Percentiles rank a stretch among this genome's conserved stretches.
These are phyloP conservation scores for Talaromyces piceae DNA, from an alignment of 2,329 filamentous ascomycete species.

Conservation along the genomic window DNA sequence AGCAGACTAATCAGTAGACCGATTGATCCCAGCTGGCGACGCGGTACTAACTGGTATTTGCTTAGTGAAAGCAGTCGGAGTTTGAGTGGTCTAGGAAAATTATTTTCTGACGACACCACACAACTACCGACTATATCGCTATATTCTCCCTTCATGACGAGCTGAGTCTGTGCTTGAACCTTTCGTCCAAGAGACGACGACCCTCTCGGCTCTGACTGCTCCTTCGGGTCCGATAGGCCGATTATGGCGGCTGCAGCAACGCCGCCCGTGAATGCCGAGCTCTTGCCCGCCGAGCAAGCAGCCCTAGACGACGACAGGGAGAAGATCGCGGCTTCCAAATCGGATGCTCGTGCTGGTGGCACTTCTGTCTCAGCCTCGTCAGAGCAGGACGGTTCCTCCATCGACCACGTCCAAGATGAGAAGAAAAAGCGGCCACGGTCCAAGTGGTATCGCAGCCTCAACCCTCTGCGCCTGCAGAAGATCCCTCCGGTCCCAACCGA, in stretches of 20 bases:
- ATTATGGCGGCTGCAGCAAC: not conserved
- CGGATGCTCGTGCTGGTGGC: not conserved
- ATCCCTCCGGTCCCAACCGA: constrained; percentile 51
- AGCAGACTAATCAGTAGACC: too few relatives aligned
- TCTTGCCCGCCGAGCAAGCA: not conserved
- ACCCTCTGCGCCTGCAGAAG: constrained; percentile 40
- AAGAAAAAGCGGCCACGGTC: not conserved
- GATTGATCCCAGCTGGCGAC: too few relatives aligned
- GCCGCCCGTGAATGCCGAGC: too few relatives aligned
- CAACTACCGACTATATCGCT: too few relatives aligned
- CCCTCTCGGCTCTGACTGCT: not conserved
- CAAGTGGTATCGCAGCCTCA: constrained; percentile 35
- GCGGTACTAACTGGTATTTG: too few relatives aligned
- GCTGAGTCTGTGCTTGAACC: too few relatives aligned
- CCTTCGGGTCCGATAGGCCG: not conserved
- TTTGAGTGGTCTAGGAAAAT: too few relatives aligned
- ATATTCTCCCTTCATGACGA: not conserved
- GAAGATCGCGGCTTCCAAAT: not conserved
- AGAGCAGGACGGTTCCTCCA: not conserved
- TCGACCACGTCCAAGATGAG: not conserved
- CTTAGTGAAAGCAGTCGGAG: too few relatives aligned
- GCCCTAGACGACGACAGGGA: not conserved
- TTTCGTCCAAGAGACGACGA: not conserved
- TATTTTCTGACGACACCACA: too few relatives aligned
- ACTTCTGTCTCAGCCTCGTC: not conserved